Evolutionary conservation across 2,329 filamentous ascomycete species (phyloP).

Genomic region (Fusarium cicatricum): DNA sequence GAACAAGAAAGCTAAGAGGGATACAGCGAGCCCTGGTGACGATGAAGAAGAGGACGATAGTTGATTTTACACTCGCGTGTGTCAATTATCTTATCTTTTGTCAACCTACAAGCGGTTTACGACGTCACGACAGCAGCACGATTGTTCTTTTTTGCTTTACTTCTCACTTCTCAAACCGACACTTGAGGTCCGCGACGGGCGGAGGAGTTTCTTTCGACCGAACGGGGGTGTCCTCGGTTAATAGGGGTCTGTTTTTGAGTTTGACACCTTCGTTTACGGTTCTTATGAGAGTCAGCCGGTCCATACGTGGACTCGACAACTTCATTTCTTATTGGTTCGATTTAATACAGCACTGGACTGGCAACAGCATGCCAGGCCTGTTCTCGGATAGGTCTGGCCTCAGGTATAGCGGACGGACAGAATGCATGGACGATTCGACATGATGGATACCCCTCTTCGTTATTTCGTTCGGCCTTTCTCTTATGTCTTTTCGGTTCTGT

Average conservation of each 20-base stretch:
- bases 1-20: slow-evolving; percentile 67
- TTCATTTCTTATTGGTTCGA: slow-evolving; percentile 26
- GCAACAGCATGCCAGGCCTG: slow-evolving; percentile 48
- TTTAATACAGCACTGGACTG: slow-evolving; percentile 51
- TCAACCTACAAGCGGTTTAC: slow-evolving; percentile 45
- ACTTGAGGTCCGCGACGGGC: slow-evolving; percentile 1
- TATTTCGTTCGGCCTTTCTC: slow-evolving; percentile 35
- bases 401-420: slow-evolving; percentile 50
- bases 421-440: slow-evolving; percentile 56
- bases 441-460: slow-evolving; percentile 54
- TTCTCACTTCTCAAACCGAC: slow-evolving; percentile 13
- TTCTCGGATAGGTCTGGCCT: slow-evolving; percentile 32
- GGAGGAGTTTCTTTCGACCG: slow-evolving; percentile 11
- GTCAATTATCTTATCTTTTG: slow-evolving; percentile 39
- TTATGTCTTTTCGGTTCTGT: slow-evolving; percentile 32
- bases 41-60: slow-evolving; percentile 57
- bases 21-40: slow-evolving; percentile 49
- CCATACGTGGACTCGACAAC: neutral
- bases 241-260: slow-evolving; percentile 20
- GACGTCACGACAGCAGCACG: slow-evolving; percentile 49
- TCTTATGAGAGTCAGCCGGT: slow-evolving; percentile 6
- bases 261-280: slow-evolving; percentile 27
- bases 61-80: slow-evolving; percentile 39
- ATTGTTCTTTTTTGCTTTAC: slow-evolving; percentile 37
- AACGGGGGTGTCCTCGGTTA: slow-evolving; percentile 21